Conservation (phyloP, 306 rosid genomes). For the Malus fusca region DNA sequence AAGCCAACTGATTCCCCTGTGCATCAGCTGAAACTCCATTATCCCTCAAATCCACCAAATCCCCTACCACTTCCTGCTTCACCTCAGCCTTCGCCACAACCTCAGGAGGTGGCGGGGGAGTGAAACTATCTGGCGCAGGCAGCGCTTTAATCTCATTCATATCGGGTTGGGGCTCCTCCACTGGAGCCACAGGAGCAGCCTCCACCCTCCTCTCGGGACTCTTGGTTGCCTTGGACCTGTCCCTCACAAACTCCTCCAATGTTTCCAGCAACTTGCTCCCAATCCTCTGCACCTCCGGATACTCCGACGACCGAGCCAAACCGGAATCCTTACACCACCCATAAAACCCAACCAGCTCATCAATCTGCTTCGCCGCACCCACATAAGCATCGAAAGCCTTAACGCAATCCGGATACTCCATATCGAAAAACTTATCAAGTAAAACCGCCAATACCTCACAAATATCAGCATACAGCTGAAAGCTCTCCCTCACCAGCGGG, state of each 20-base stretch:
- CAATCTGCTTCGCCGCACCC: constrained; percentile 90
- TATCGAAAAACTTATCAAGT: constrained; percentile 88
- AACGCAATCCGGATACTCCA: constrained; percentile 86
- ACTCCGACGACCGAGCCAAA: constrained; percentile 83
- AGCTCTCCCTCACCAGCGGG: constrained; percentile 81
- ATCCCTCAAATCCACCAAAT: constrained; percentile 83
- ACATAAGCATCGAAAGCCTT: constrained; percentile 93
- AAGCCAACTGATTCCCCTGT: constrained; percentile 74
- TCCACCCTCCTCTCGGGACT: constrained; percentile 79
- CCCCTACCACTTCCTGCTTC: constrained; percentile 39
- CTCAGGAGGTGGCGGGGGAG: constrained; percentile 71
- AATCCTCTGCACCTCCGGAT: constrained; percentile 86
- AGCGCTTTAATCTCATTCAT: constrained; percentile 93
- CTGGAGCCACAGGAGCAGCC: constrained; percentile 26
- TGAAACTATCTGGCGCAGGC: constrained; percentile 80
- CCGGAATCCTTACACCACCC: constrained; percentile 87
- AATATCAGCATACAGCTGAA: constrained; percentile 80
- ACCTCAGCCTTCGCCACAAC: constrained; percentile 44
- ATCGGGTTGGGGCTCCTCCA: constrained; percentile 51
- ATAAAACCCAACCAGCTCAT: constrained; percentile 60
- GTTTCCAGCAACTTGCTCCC: constrained; percentile 86
- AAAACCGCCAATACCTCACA: constrained; percentile 87
- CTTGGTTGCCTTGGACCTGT: constrained; percentile 73
- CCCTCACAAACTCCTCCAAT: constrained; percentile 92
- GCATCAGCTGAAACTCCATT: constrained; percentile 66